Evolutionary conservation across 2,329 filamentous ascomycete genomes (phyloP).

Genomic region (Pestalotiopsis sp.): DNA sequence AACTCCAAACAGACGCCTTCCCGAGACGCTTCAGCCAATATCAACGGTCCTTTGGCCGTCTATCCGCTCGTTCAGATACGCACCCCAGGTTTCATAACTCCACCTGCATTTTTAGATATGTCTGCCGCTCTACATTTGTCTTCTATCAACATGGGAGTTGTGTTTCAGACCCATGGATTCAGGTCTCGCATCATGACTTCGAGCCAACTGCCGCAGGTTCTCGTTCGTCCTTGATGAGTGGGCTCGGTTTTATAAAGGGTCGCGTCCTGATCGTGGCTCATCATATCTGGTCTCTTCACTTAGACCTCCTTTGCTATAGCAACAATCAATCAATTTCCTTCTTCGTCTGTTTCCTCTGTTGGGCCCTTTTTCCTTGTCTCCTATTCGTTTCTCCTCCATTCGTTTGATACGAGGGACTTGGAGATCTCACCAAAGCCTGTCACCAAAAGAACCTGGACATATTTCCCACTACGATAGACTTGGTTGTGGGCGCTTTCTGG

Average conservation of each 20-base stretch:
- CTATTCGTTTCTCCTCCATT: constrained; percentile 38
- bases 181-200: constrained; percentile 38
- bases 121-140: constrained; percentile 33
- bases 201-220: constrained; percentile 48
- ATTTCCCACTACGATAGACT: constrained; percentile 14
- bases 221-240: constrained; percentile 42
- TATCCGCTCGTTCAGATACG: constrained; percentile 52
- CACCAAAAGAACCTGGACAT: constrained; percentile 14
- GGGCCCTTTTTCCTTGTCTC: constrained; percentile 25
- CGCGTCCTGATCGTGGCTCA: constrained; percentile 37
- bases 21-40: constrained; percentile 52
- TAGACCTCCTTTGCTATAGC: constrained; percentile 34
- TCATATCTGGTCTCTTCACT: constrained; percentile 30
- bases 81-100: constrained; percentile 53
- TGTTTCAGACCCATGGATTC: constrained; percentile 38
- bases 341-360: constrained; percentile 32
- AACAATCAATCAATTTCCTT: constrained; percentile 26
- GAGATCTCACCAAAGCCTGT: constrained; percentile 15
- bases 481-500: constrained; percentile 21
- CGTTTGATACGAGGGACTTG: constrained; percentile 45
- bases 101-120: constrained; percentile 34
- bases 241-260: constrained; percentile 36
- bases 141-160: constrained; percentile 27
- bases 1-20: constrained; percentile 51
- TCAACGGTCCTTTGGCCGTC: constrained; percentile 43